Conservation (phyloP, 306 rosid species). For the Prinsepia uniflora region DNA sequence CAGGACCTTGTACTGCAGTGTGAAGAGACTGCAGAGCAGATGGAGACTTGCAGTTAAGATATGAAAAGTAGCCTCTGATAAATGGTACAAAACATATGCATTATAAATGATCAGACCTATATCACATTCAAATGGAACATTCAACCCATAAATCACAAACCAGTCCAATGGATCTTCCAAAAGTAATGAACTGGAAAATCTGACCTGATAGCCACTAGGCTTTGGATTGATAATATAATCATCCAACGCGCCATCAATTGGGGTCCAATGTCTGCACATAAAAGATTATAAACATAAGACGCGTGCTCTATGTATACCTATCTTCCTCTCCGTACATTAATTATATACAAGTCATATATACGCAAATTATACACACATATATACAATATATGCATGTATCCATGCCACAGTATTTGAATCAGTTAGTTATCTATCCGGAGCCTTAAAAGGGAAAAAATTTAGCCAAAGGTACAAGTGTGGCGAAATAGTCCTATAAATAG, state of each 20-base stretch:
- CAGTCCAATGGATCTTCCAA: background rate
- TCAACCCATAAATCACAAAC: background rate
- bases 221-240: slow-evolving; percentile 95
- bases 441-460: background rate
- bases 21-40: slow-evolving; percentile 82
- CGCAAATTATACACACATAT: too few species aligned
- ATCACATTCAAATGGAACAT: background rate
- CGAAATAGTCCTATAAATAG: background rate
- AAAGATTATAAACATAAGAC: slow-evolving; percentile 11
- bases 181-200: slow-evolving; percentile 14
- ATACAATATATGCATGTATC: too few species aligned
- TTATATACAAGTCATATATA: background rate
- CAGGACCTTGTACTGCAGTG: slow-evolving; percentile 94
- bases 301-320: background rate
- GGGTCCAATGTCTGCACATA: slow-evolving; percentile 72
- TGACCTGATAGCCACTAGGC: slow-evolving; percentile 98
- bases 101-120: background rate
- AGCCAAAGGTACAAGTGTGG: background rate
- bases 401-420: background rate
- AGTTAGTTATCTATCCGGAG: background rate
- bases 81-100: background rate
- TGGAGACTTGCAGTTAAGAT: slow-evolving; percentile 15
- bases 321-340: background rate
- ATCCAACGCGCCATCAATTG: slow-evolving; percentile 95
- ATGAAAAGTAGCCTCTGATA: slow-evolving; percentile 14